These are phyloP conservation scores for Orychophragmus violaceus DNA, from an alignment of 345 rosid species.

Conservation along the genomic window DNA sequence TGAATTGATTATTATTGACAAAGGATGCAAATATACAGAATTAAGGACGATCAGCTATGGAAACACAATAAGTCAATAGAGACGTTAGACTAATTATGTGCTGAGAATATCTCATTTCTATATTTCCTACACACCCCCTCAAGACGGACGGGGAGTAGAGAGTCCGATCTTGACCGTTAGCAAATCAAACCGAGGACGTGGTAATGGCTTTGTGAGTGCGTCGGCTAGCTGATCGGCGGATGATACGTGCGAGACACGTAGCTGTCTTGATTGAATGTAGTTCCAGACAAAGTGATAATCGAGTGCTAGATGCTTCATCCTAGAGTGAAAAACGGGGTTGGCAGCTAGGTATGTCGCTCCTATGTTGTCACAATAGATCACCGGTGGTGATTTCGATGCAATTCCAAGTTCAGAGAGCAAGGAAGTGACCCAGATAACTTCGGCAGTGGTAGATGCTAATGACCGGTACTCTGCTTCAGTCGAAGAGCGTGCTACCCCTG, in stretches of 20 bases:
- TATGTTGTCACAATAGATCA: neutral
- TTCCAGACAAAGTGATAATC: neutral
- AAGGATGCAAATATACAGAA: too few species aligned
- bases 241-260: neutral
- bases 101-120: neutral
- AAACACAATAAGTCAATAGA: too few species aligned
- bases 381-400: neutral
- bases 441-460: neutral
- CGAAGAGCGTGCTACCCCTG: neutral
- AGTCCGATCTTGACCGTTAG: neutral
- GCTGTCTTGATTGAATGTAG: neutral
- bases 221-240: neutral
- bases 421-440: neutral
- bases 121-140: neutral
- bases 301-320: too few species aligned
- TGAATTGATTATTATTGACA: too few species aligned
- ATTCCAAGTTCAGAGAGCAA: neutral
- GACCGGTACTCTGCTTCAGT: neutral
- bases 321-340: neutral
- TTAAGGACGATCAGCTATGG: too few species aligned
- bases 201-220: too few species aligned
- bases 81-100: too few species aligned
- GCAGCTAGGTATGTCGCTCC: neutral
- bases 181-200: neutral
- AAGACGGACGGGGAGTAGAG: neutral